phyloP scores from a whole-genome alignment of 306 rosid genomes.

The Sechiopsis laciniata region DNA sequence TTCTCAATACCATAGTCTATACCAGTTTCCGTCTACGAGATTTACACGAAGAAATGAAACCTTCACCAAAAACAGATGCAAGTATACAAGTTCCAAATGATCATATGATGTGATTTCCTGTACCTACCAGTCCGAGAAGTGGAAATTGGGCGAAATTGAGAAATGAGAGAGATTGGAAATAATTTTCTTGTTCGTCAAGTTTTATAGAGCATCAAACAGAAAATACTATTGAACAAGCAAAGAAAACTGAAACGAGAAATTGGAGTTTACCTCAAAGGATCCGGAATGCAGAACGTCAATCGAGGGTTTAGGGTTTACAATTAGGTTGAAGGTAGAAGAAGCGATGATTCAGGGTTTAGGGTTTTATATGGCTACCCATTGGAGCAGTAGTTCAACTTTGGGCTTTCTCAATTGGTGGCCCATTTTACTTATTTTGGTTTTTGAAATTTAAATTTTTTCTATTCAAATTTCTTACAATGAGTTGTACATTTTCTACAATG shows the following conservation, averaged over 20 bases:
- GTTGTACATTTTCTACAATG: no score
- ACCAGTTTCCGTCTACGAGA: neutral
- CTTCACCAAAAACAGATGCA: neutral
- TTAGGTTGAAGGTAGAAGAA: neutral
- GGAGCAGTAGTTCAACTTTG: neutral
- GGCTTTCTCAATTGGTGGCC: neutral
- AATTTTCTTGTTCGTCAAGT: neutral
- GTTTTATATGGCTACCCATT: constrained; percentile 10
- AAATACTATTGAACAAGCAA: neutral
- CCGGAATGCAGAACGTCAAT: neutral
- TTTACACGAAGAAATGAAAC: neutral
- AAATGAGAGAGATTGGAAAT: neutral
- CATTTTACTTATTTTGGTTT: neutral
- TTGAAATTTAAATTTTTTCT: no score
- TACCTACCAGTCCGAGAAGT: neutral
- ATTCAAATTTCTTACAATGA: no score
- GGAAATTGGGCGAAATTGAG: neutral
- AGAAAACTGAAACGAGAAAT: neutral
- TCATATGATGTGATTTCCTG: neutral
- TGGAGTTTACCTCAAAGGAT: neutral
- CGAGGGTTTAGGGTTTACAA: constrained; percentile 15
- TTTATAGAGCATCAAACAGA: neutral
- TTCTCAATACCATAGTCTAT: neutral
- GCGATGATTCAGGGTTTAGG: neutral
- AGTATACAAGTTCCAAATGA: neutral